phyloP scores from a whole-genome alignment of 1,139 yeast genomes.

The Kodamaea derodonti region DNA sequence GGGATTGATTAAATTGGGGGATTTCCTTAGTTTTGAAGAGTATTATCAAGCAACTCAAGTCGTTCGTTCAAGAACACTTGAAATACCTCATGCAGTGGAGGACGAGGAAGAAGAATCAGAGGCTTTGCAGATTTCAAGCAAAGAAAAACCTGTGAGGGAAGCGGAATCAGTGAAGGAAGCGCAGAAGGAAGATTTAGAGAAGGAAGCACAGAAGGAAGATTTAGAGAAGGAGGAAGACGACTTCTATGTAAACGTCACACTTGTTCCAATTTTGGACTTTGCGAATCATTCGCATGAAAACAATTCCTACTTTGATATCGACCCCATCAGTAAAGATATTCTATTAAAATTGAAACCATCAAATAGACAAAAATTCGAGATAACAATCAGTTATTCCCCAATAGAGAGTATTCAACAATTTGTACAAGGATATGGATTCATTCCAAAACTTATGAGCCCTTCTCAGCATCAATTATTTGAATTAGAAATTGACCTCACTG shows the following conservation, averaged over 20 bases:
- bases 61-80: slow-evolving; percentile 55
- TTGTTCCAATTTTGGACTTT: slow-evolving; percentile 67
- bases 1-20: slow-evolving; percentile 10
- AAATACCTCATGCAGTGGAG: slow-evolving; percentile 48
- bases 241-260: slow-evolving; percentile 48
- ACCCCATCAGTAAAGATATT: slow-evolving; percentile 43
- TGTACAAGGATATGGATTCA: slow-evolving; percentile 56
- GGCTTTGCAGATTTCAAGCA: no score
- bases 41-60: slow-evolving; percentile 46
- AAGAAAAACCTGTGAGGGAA: slow-evolving; percentile 3
- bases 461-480: slow-evolving; percentile 8
- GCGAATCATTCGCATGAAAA: slow-evolving; percentile 51
- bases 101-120: slow-evolving; percentile 1
- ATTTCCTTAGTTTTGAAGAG: slow-evolving; percentile 20
- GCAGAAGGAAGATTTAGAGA: neutral
- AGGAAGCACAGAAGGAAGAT: neutral
- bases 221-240: slow-evolving; percentile 15
- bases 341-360: slow-evolving; percentile 29
- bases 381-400: slow-evolving; percentile 49
- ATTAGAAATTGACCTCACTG: slow-evolving; percentile 6
- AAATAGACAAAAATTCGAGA: slow-evolving; percentile 20
- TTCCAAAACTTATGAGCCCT: slow-evolving; percentile 26
- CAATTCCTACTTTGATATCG: slow-evolving; percentile 63
- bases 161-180: neutral
- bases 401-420: slow-evolving; percentile 45